Percentiles rank a stretch among this genome's conserved stretches.
Evolutionary conservation across 1,284 basidiomycete genomes (phyloP).

Genomic region (Rhizoctonia solani): DNA sequence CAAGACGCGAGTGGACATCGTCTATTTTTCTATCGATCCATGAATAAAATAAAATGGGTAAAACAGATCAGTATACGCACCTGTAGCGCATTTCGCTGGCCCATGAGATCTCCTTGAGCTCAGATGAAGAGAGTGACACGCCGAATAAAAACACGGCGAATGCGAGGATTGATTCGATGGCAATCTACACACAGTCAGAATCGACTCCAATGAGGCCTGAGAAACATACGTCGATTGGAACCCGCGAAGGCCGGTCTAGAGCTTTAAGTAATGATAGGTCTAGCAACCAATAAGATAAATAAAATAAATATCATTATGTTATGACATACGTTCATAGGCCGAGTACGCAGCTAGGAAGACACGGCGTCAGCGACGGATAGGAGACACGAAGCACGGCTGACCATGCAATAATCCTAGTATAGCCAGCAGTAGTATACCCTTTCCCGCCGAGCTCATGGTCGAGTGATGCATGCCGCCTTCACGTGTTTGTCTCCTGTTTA

Average conservation of each 20-base stretch:
- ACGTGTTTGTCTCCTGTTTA: slow-evolving; percentile 23
- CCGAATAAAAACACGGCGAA: slow-evolving; percentile 72
- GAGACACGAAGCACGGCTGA: not conserved
- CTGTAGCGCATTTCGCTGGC: slow-evolving; percentile 85
- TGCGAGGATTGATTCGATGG: slow-evolving; percentile 66
- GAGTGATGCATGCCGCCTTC: slow-evolving; percentile 19
- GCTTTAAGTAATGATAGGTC: slow-evolving; percentile 76
- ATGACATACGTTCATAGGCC: slow-evolving; percentile 69
- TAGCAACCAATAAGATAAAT: slow-evolving; percentile 44
- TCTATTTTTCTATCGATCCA: slow-evolving; percentile 71
- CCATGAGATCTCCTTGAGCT: slow-evolving; percentile 81
- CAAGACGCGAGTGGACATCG: slow-evolving; percentile 73
- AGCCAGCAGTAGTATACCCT: slow-evolving; percentile 17
- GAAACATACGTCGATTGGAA: slow-evolving; percentile 63
- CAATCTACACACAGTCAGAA: slow-evolving; percentile 64
- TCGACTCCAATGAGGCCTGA: not conserved
- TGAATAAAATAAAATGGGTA: slow-evolving; percentile 4
- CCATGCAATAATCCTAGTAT: slow-evolving; percentile 29
- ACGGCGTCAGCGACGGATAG: not conserved
- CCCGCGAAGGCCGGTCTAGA: slow-evolving; percentile 64
- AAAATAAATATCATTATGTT: slow-evolving; percentile 27
- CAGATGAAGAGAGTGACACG: slow-evolving; percentile 67
- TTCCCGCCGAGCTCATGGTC: slow-evolving; percentile 13
- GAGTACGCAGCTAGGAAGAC: slow-evolving; percentile 54
- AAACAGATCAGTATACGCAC: slow-evolving; percentile 48